A percentile compares a stretch with the other conserved stretches of the same genome.
Evolutionary conservation across 2,329 filamentous ascomycete species (phyloP).

Genomic region (Sclerotinia minor): DNA sequence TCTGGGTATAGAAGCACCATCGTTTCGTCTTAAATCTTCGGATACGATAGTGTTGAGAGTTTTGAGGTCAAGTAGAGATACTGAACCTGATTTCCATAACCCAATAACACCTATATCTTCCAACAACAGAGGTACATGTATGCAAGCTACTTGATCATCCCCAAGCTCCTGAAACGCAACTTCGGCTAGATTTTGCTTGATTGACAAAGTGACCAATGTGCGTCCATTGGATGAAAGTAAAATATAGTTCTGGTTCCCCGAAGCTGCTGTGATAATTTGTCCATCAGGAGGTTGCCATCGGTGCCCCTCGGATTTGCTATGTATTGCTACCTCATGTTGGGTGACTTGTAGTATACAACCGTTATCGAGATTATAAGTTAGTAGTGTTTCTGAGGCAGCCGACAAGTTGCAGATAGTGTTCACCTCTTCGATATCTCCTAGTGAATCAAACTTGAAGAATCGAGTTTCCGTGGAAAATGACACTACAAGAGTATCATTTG

Average conservation of each 20-base stretch:
- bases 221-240: slow-evolving; percentile 76
- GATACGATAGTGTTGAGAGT: slow-evolving; percentile 66
- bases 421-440: slow-evolving; percentile 83
- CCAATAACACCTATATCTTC: slow-evolving; percentile 73
- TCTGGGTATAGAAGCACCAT: slow-evolving; percentile 77
- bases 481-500: slow-evolving; percentile 70
- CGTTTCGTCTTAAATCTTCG: slow-evolving; percentile 60
- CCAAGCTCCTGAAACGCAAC: slow-evolving; percentile 61
- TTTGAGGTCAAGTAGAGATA: slow-evolving; percentile 71
- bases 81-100: slow-evolving; percentile 80
- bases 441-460: slow-evolving; percentile 71
- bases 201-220: slow-evolving; percentile 67
- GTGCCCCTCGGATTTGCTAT: slow-evolving; percentile 60
- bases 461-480: slow-evolving; percentile 84
- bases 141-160: slow-evolving; percentile 78
- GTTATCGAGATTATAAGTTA: slow-evolving; percentile 64
- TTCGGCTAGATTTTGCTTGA: slow-evolving; percentile 55
- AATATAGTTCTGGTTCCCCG: slow-evolving; percentile 68
- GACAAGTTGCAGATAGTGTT: slow-evolving; percentile 71
- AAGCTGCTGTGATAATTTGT: slow-evolving; percentile 72
- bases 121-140: slow-evolving; percentile 69
- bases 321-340: slow-evolving; percentile 58
- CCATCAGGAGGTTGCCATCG: slow-evolving; percentile 57
- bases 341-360: slow-evolving; percentile 76
- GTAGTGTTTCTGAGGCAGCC: slow-evolving; percentile 70